phyloP scores from a whole-genome alignment of 176 grass and related monocot species.

The Avena sativa region DNA sequence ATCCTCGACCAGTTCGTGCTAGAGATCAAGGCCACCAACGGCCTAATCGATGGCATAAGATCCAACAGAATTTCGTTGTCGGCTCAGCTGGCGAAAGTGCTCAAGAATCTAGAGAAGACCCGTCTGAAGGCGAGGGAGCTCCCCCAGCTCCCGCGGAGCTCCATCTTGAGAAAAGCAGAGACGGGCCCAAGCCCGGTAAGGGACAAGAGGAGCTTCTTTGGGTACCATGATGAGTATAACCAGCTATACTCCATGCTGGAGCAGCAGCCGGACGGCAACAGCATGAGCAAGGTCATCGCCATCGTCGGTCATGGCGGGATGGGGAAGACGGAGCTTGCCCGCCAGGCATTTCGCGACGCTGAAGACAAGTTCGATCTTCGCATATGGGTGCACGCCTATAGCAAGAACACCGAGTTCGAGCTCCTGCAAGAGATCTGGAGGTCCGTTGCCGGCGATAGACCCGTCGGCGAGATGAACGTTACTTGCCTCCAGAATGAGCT shows the following conservation, averaged over 20 bases:
- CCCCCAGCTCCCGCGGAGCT: background rate
- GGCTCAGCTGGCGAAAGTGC: background rate
- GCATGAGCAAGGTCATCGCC: background rate
- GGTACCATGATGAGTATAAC: background rate
- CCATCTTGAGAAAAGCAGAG: background rate
- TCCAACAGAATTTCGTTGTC: background rate
- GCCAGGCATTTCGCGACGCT: background rate
- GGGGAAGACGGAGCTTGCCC: conserved; percentile 32
- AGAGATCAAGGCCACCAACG: background rate
- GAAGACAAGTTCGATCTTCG: background rate
- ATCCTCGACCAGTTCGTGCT: background rate
- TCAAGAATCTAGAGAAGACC: background rate
- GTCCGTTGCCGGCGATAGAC: background rate
- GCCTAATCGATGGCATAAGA: background rate
- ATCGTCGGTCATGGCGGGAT: background rate
- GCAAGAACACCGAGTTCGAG: background rate
- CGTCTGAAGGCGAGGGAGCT: background rate
- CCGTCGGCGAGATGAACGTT: background rate
- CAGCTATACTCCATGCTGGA: background rate
- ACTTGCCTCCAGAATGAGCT: background rate
- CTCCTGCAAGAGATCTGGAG: background rate
- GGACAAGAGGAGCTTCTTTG: background rate
- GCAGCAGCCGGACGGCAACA: background rate
- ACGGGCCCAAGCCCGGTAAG: background rate
- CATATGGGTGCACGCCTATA: conserved; percentile 7